Conservation (phyloP, 2,329 filamentous ascomycete genomes). For the Fusarium torulosum region DNA sequence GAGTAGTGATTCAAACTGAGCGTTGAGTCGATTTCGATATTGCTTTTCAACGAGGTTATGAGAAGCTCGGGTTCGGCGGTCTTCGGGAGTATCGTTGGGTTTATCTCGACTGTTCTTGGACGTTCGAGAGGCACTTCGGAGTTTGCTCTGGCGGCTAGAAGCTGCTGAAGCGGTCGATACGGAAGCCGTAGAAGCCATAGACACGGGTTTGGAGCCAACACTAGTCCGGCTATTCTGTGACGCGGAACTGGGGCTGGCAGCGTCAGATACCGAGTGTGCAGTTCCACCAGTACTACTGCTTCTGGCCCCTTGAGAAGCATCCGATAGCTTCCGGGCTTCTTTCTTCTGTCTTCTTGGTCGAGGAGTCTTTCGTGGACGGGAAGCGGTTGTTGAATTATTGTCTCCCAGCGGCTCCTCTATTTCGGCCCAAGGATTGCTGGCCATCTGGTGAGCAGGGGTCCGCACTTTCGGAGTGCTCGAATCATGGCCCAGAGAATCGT, state of each 20-base stretch:
- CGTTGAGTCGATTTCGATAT: conserved; percentile 47
- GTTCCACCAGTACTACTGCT: conserved; percentile 38
- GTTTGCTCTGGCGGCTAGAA: conserved; percentile 46
- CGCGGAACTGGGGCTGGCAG: conserved; percentile 42
- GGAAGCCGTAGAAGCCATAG: conserved; percentile 39
- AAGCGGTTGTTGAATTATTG: conserved; percentile 12
- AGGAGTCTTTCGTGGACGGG: conserved; percentile 38
- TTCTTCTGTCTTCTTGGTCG: conserved; percentile 36
- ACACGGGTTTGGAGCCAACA: conserved; percentile 40
- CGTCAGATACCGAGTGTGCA: conserved; percentile 39
- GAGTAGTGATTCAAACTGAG: conserved; percentile 47
- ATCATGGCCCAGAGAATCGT: conserved; percentile 41
- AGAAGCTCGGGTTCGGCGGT: conserved; percentile 48
- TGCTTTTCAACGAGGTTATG: conserved; percentile 49
- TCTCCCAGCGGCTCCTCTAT: conserved; percentile 35
- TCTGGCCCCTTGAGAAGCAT: conserved; percentile 30
- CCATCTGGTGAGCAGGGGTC: conserved; percentile 40
- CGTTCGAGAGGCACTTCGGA: conserved; percentile 48
- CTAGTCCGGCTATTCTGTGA: conserved; percentile 46
- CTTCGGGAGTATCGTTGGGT: conserved; percentile 46
- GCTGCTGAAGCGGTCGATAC: conserved; percentile 38
- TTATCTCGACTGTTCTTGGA: conserved; percentile 47
- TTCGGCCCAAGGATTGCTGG: conserved; percentile 46
- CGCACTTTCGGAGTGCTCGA: conserved; percentile 44
- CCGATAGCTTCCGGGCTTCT: conserved; percentile 39